Percentiles rank a stretch among this genome's conserved stretches.
Evolutionary conservation across 768 basidiomycete genomes (phyloP).

Genomic region (Xerocomellus chrysenteron): DNA sequence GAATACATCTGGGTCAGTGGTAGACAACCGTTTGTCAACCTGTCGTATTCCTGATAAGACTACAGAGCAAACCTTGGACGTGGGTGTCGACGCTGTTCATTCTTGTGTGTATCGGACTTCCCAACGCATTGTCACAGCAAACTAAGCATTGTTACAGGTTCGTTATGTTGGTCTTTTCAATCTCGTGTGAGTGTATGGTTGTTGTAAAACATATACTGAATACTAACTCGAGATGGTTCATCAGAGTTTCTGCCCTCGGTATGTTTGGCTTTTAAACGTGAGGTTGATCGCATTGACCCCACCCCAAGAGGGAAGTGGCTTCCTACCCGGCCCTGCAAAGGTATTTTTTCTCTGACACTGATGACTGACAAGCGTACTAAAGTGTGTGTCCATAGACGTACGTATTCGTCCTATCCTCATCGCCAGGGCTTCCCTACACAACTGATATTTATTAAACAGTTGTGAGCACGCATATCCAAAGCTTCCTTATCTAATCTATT

Average conservation of each 20-base stretch:
- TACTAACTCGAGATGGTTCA: background rate
- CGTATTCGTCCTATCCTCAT: background rate
- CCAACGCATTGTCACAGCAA: background rate
- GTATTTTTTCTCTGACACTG: background rate
- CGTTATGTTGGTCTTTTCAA: constrained; percentile 7
- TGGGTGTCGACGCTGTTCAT: constrained; percentile 9
- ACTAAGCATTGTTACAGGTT: background rate
- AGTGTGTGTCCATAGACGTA: background rate
- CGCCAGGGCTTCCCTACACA: no score
- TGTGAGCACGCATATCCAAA: background rate
- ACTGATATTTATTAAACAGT: background rate
- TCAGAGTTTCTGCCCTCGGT: constrained; percentile 1
- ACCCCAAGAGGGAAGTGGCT: constrained; percentile 1
- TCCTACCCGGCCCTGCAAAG: background rate
- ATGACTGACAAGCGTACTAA: background rate
- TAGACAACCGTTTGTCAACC: background rate
- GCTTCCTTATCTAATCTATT: background rate
- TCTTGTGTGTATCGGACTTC: background rate
- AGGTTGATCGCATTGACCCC: background rate
- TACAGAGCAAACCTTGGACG: constrained; percentile 9
- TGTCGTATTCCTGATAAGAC: background rate
- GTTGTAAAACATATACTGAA: background rate
- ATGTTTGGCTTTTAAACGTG: background rate
- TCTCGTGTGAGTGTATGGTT: background rate
- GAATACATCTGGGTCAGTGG: constrained; percentile 13